Percentiles rank a stretch among this genome's conserved stretches.
Conservation (phyloP, 352 stramenopile genomes). For the Pythium periplocum region DNA sequence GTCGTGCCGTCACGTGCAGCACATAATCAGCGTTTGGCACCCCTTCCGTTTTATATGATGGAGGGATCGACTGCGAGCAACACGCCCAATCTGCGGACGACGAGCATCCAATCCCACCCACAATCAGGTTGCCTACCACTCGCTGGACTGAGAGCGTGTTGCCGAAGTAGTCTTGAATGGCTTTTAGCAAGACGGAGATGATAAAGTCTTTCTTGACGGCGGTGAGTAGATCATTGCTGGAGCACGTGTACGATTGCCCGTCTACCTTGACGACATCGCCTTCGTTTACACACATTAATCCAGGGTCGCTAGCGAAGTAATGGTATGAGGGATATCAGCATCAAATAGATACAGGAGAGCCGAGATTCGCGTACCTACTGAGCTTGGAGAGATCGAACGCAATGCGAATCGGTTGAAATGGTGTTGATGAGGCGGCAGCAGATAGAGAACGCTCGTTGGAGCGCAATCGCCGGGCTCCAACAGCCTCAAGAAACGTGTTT, state of each 20-base stretch:
- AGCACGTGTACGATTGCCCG: conserved; percentile 43
- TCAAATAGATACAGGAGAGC: not conserved
- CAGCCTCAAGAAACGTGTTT: conserved; percentile 32
- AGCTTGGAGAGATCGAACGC: conserved; percentile 76
- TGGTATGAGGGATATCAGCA: not conserved
- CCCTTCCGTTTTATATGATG: conserved; percentile 37
- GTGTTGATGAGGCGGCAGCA: conserved; percentile 9
- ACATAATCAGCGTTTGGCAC: conserved; percentile 70
- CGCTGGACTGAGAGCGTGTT: conserved; percentile 58
- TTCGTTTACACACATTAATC: conserved; percentile 47
- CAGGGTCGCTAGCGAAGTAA: conserved; percentile 34
- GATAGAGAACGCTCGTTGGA: conserved; percentile 24
- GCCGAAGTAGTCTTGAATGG: conserved; percentile 56
- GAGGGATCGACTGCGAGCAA: conserved; percentile 43
- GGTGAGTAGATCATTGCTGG: conserved; percentile 50
- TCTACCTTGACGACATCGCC: conserved; percentile 49
- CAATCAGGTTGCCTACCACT: conserved; percentile 57
- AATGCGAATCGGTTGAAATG: conserved; percentile 72
- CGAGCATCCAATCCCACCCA: conserved; percentile 46
- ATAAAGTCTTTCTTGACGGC: conserved; percentile 66
- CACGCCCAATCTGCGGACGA: conserved; percentile 53
- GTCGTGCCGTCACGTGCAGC: conserved; percentile 68
- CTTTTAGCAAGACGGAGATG: conserved; percentile 55
- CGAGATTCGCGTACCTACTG: conserved; percentile 24
- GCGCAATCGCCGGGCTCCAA: conserved; percentile 24